Percentiles rank a stretch among this genome's conserved stretches.
phyloP scores from a whole-genome alignment of 2,329 filamentous ascomycete genomes.

The Phyllosticta paracitricarpa region DNA sequence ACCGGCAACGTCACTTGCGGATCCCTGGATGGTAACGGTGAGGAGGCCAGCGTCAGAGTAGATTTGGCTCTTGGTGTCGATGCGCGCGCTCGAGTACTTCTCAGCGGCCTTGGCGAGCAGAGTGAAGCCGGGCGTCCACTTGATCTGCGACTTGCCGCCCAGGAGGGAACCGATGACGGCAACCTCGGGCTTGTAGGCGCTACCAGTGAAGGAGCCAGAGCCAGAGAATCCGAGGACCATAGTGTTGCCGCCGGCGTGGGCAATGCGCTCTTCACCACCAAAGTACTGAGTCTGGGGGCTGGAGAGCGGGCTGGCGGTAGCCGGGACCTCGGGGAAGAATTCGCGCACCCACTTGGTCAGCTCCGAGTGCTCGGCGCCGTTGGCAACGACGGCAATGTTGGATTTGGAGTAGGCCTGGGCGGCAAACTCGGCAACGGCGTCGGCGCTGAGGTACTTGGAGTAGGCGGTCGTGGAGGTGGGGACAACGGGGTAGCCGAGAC shows the following conservation, averaged over 20 bases:
- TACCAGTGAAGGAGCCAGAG: constrained; percentile 61
- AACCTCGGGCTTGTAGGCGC: constrained; percentile 79
- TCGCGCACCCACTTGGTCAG: constrained; percentile 84
- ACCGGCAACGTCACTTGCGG: constrained; percentile 60
- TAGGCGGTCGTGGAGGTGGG: constrained; percentile 62
- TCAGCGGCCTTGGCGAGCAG: constrained; percentile 72
- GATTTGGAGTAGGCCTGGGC: constrained; percentile 73
- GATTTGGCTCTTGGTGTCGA: constrained; percentile 65
- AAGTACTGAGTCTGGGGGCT: constrained; percentile 70
- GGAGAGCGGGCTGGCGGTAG: constrained; percentile 43
- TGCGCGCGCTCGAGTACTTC: constrained; percentile 53
- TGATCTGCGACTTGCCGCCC: constrained; percentile 82
- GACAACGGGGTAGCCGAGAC: constrained; percentile 71
- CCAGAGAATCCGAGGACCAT: constrained; percentile 89
- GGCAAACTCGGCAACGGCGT: constrained; percentile 66
- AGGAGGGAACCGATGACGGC: constrained; percentile 81
- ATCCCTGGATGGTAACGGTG: constrained; percentile 68
- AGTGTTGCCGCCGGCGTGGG: constrained; percentile 67
- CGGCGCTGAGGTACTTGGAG: constrained; percentile 70
- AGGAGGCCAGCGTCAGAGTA: constrained; percentile 95
- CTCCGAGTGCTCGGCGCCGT: constrained; percentile 67
- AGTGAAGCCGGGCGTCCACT: constrained; percentile 91
- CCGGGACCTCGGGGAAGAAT: constrained; percentile 72
- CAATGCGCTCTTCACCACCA: constrained; percentile 86
- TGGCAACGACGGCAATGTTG: constrained; percentile 85